Percentiles rank a stretch among this genome's conserved stretches.
Evolutionary conservation across 1,139 yeast genomes (phyloP).

Genomic region (Debaryomycetaceae sp.): DNA sequence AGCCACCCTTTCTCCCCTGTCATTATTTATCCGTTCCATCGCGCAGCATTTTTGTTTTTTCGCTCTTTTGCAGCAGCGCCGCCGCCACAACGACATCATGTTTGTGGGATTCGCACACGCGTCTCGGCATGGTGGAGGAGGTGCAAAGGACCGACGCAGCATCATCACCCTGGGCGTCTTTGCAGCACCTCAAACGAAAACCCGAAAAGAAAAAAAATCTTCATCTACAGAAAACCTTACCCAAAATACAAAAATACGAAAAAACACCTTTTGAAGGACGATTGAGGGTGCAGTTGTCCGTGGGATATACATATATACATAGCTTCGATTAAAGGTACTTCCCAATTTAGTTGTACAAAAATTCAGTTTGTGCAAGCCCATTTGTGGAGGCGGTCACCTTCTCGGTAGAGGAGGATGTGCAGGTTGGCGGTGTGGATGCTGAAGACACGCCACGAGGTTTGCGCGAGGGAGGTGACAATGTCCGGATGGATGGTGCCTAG

Average conservation of each 20-base stretch:
- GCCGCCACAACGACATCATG: no score
- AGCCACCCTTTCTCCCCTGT: no score
- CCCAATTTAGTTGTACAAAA: not conserved
- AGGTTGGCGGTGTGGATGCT: slow-evolving; percentile 2
- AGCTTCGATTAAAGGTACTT: not conserved
- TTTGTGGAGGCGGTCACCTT: not conserved
- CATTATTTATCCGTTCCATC: no score
- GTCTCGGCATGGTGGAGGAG: no score
- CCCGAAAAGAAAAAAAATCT: no score
- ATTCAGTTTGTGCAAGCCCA: slow-evolving; percentile 3
- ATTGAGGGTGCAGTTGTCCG: not conserved
- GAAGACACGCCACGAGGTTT: slow-evolving; percentile 2
- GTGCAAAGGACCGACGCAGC: no score
- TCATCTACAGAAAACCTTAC: not conserved
- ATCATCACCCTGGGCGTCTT: no score
- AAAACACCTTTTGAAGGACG: not conserved
- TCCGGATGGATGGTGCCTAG: not conserved
- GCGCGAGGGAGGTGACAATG: not conserved
- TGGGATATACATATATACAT: not conserved
- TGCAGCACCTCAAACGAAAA: no score
- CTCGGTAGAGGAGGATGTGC: slow-evolving; percentile 4
- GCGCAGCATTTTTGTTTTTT: no score
- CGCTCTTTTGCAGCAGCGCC: no score
- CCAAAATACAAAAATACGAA: not conserved
- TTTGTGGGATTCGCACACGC: no score